Base-by-base conservation (phyloP, 2,329 filamentous ascomycete species). In the Colletotrichum sansevieriae region DNA sequence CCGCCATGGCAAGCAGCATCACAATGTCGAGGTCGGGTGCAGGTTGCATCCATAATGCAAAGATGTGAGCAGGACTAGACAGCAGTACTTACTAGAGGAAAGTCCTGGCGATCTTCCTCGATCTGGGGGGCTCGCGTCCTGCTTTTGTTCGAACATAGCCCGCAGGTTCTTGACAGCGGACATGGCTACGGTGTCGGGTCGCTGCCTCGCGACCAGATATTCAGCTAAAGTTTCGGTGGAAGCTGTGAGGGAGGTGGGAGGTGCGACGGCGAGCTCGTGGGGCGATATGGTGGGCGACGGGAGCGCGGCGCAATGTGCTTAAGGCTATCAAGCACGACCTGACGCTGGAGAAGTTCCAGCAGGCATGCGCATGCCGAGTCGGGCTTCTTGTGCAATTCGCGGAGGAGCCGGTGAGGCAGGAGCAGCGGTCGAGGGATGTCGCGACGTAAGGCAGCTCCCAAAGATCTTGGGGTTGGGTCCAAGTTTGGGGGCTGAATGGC, bases 141-240 rank as follows among this genome's bases (percentile, higher is more conserved):
- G 88, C 80, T 89, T 92, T 77, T 89, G 88, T 84, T 95, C 92
- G 78, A 94, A 94, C 86, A 92, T 93, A 76, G 92, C 92, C 74
- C 91, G 86, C 73, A 95, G 88, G 81, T 92, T 92, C 82, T 86
- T 90, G 76, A 93, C 91, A 76, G 87, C 89, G 76, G 89, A 90
- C 87, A 89, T 90, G 75, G 78, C 82, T 79, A 80, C 79, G 74
- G 79, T 70, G 70, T 70, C 65, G 52, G 44, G 62, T 63, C 29
- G 46, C 61, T 64, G 46, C 41, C 51, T 22, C 29, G 62, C 55
- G 62, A 65, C 46, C 15, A 62, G 22, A 33, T 44, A 44, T 43
- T 37, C 33, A 11, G 63, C 33, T 15, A 60, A 56, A 12, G 18
- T 39, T 22, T 59, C 20, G 54, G 54, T 52, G 60, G 51, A 57